Evolutionary conservation across 352 stramenopile species (phyloP).

Genomic region (Phytophthora meadii): DNA sequence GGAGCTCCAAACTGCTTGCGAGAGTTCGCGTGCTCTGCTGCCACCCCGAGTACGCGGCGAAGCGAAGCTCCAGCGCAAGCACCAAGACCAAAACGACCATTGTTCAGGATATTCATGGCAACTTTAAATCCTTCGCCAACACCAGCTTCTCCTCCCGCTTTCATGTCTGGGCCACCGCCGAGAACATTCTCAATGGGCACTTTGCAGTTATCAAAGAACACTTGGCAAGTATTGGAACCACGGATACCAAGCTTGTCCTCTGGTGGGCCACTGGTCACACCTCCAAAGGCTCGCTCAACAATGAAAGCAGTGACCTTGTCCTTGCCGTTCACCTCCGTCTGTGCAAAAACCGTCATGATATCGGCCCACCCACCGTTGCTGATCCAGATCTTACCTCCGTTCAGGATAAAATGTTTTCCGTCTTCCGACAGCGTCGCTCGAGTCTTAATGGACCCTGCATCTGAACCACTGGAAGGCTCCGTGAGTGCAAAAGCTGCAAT

Average conservation of each 20-base stretch:
- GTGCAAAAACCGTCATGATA: constrained; percentile 97
- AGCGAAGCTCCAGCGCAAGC: constrained; percentile 77
- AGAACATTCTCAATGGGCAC: constrained; percentile 93
- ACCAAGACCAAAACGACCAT: constrained; percentile 91
- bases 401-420: constrained; percentile 91
- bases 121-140: constrained; percentile 93
- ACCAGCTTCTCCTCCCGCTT: constrained; percentile 69
- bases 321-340: constrained; percentile 95
- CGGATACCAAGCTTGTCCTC: constrained; percentile 98
- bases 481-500: constrained; percentile 90
- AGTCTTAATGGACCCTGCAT: constrained; percentile 92
- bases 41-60: constrained; percentile 68
- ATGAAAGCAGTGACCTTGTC: constrained; percentile 99
- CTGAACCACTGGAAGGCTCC: constrained; percentile 91
- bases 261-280: constrained; percentile 91
- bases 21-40: constrained; percentile 77
- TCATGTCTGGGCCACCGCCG: constrained; percentile 78
- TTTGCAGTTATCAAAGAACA: constrained; percentile 96
- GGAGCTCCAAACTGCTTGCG: constrained; percentile 85
- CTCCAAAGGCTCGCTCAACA: constrained; percentile 93
- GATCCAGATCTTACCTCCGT: constrained; percentile 98
- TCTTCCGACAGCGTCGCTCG: constrained; percentile 91
- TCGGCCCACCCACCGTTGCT: constrained; percentile 96
- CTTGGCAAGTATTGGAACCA: constrained; percentile 96
- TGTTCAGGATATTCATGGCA: constrained; percentile 94